Base-by-base conservation (phyloP, 2,329 filamentous ascomycete genomes). In the Pseudocercospora cruenta region DNA sequence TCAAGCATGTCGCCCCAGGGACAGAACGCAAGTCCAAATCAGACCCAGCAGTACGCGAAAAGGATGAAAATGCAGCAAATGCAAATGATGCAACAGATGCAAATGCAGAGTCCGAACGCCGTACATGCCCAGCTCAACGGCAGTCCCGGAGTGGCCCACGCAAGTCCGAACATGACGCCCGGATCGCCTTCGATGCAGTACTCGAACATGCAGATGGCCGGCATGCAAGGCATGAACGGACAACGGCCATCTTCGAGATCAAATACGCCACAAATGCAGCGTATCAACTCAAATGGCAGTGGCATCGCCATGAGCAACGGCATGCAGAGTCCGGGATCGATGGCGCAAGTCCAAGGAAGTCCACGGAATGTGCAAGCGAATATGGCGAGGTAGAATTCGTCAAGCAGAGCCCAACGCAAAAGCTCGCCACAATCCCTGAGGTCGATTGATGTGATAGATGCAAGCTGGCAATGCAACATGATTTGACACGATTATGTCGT, bases 241-340 rank as follows among this genome's bases (percentile, higher is more conserved):
- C 64, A 70, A 51, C 58, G 72, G 21, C 71, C 72, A 16, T 68
- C 74, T 16, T 75, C 72, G 33, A 64, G 75, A 19, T 75, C 71
- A n/a, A 71, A 72, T 9, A 77, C 74, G 14, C 76, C 75, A 9
- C 74, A 74, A 57, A 74, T 76, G 72, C 71, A 74, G 60, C 66
- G 75, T 14, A 60, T 77, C 47, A 71, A 75, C 8, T 75, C 73
- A 47, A 74, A 73, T 8, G 71, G 71, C 10, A 75, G 72, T 57
- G 72, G 61, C 65, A 69, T 67, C n/a, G 66, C 67, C 7, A 68
- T 71, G 57, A 63, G 68, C 19, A 70, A 64, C 45, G 73, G 72
- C 1, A 74, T 76, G 75, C 74, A 73, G 68, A 75, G 74, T 60
- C 75, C 74, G 9, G 70, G 70, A n/a, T 69, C 73, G 28, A 62